Conservation (phyloP, 1,284 basidiomycete genomes). For the Dichomitus squalens region DNA sequence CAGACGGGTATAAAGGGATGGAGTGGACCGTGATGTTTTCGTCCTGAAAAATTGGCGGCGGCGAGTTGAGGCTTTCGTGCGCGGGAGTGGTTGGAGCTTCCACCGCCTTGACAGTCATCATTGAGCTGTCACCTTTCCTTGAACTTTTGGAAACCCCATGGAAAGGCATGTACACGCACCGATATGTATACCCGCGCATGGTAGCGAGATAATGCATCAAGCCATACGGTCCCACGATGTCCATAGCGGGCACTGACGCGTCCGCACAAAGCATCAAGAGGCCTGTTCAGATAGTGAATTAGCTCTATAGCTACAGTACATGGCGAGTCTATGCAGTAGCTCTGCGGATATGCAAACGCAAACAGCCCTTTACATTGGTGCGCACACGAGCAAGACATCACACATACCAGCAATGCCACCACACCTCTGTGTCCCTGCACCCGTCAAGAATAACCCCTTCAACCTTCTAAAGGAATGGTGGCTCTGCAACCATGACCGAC, state of each 20-base stretch:
- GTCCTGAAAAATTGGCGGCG: slow-evolving; percentile 56
- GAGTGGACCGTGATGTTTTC: slow-evolving; percentile 66
- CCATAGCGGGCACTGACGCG: slow-evolving; percentile 56
- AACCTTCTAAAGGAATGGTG: slow-evolving; percentile 64
- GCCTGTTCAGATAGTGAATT: slow-evolving; percentile 45
- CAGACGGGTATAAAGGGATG: slow-evolving; percentile 49
- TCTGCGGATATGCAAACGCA: neutral
- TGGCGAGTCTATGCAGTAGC: neutral
- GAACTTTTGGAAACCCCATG: neutral
- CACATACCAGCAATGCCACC: slow-evolving; percentile 73
- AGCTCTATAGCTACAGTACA: slow-evolving; percentile 4
- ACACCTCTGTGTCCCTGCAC: slow-evolving; percentile 58
- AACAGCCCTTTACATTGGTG: neutral
- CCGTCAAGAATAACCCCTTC: slow-evolving; percentile 75
- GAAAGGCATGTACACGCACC: slow-evolving; percentile 44
- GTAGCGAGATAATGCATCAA: slow-evolving; percentile 73
- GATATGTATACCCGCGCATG: slow-evolving; percentile 62
- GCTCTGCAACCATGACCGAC: slow-evolving; percentile 73
- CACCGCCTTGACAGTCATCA: slow-evolving; percentile 46
- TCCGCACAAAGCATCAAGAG: slow-evolving; percentile 86
- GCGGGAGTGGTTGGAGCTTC: slow-evolving; percentile 44
- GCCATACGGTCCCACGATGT: slow-evolving; percentile 75
- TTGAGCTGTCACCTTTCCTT: slow-evolving; percentile 41
- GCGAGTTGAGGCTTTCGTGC: slow-evolving; percentile 19
- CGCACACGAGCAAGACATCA: neutral